phyloP scores from a whole-genome alignment of 352 stramenopile genomes.

The Phytophthora pini region DNA sequence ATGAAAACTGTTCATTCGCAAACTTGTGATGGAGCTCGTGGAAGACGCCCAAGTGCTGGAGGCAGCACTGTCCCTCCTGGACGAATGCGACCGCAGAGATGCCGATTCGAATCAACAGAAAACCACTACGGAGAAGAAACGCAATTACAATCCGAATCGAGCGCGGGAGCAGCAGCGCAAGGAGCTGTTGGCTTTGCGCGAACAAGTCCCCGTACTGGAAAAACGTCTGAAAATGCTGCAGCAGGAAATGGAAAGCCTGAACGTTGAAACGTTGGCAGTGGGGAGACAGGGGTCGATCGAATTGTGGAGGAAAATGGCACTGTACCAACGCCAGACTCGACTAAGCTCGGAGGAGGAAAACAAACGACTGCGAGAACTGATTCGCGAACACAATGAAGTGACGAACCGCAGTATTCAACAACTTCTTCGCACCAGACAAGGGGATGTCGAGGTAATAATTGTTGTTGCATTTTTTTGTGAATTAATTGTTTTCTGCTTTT shows the following conservation, averaged over 20 bases:
- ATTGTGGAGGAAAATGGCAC: slow-evolving; percentile 23
- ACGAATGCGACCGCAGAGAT: slow-evolving; percentile 14
- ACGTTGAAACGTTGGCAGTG: neutral
- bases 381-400: slow-evolving; percentile 11
- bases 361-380: slow-evolving; percentile 20
- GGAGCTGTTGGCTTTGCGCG: slow-evolving; percentile 25
- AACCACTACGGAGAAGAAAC: slow-evolving; percentile 8
- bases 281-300: slow-evolving; percentile 3
- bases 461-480: too few species aligned
- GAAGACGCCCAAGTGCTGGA: slow-evolving; percentile 25
- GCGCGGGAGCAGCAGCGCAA: slow-evolving; percentile 16
- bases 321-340: slow-evolving; percentile 15
- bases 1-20: neutral
- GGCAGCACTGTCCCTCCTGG: slow-evolving; percentile 29
- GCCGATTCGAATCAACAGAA: neutral
- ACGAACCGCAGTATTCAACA: slow-evolving; percentile 9
- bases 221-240: slow-evolving; percentile 14
- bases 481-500: too few species aligned
- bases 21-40: slow-evolving; percentile 9
- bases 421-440: slow-evolving; percentile 2
- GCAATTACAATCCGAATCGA: slow-evolving; percentile 34
- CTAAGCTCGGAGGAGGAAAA: slow-evolving; percentile 22
- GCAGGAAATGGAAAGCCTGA: neutral
- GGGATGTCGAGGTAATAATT: slow-evolving; percentile 1
- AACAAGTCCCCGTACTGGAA: slow-evolving; percentile 13